These are phyloP conservation scores for Pythium oligandrum DNA, from an alignment of 352 stramenopile genomes.

Conservation along the genomic window DNA sequence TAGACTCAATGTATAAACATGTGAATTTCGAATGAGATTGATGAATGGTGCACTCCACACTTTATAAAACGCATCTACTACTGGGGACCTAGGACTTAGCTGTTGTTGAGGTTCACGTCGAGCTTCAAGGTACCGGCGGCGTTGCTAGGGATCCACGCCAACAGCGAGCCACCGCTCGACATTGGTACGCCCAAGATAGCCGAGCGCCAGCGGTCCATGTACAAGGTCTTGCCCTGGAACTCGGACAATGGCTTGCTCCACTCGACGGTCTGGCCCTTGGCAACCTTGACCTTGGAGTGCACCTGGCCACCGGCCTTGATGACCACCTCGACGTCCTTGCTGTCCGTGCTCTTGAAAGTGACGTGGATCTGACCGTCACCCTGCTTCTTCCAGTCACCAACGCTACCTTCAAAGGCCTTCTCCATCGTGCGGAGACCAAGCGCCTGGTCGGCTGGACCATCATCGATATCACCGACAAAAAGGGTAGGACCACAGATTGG, in stretches of 20 bases:
- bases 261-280: constrained; percentile 8
- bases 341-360: constrained; percentile 11
- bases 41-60: too few relatives aligned
- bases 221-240: constrained; percentile 10
- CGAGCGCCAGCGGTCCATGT: too few relatives aligned
- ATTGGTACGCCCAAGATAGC: too few relatives aligned
- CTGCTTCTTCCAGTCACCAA: constrained; percentile 1
- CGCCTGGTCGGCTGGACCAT: constrained; percentile 18
- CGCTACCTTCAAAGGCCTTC: constrained; percentile 14
- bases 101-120: too few relatives aligned
- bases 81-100: too few relatives aligned
- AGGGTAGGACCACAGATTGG: constrained; percentile 28
- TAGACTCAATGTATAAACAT: too few relatives aligned
- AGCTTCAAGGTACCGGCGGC: too few relatives aligned
- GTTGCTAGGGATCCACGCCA: too few relatives aligned
- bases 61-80: too few relatives aligned
- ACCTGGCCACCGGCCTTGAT: constrained; percentile 7
- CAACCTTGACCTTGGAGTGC: constrained; percentile 6
- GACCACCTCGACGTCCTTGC: constrained; percentile 9
- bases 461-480: constrained; percentile 27
- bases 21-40: too few relatives aligned
- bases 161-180: too few relatives aligned
- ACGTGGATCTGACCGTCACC: constrained; percentile 11
- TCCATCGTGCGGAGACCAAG: constrained; percentile 4
- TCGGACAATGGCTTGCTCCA: constrained; percentile 9